Percentiles rank a stretch among this genome's conserved stretches.
phyloP scores from a whole-genome alignment of 805 yeast species.

The Wickerhamiella siamensis region DNA sequence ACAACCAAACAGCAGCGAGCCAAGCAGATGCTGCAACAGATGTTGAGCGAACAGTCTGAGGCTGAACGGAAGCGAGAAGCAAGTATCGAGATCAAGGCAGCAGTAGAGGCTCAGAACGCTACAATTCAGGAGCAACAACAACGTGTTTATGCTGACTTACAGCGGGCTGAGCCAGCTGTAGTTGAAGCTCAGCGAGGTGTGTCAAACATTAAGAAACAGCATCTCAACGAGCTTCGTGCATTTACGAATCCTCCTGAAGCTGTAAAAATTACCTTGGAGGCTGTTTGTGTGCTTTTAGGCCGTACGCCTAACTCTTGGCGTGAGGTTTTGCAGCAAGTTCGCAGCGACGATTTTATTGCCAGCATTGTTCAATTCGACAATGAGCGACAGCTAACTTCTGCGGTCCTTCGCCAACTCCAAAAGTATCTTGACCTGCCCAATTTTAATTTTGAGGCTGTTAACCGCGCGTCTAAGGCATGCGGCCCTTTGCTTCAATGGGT shows the following conservation, averaged over 20 bases:
- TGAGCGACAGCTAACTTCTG: constrained; percentile 39
- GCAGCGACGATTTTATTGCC: constrained; percentile 77
- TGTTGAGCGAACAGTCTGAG: constrained; percentile 77
- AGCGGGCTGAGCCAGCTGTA: constrained; percentile 70
- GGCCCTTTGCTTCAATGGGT: constrained; percentile 89
- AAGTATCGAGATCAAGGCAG: constrained; percentile 58
- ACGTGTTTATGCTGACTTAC: constrained; percentile 49
- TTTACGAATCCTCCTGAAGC: constrained; percentile 86
- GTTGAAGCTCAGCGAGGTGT: constrained; percentile 77
- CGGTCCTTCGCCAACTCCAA: constrained; percentile 39
- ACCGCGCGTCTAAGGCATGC: constrained; percentile 88
- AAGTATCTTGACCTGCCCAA: constrained; percentile 48
- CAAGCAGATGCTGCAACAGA: constrained; percentile 49
- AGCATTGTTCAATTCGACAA: constrained; percentile 65
- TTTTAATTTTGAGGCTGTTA: constrained; percentile 57
- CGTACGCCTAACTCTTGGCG: constrained; percentile 53
- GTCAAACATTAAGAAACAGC: constrained; percentile 84
- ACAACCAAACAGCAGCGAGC: constrained; percentile 53
- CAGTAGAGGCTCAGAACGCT: constrained; percentile 51
- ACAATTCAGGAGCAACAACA: constrained; percentile 41
- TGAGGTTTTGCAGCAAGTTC: constrained; percentile 64
- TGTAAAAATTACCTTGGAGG: constrained; percentile 71
- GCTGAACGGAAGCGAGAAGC: constrained; percentile 85
- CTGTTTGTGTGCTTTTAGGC: constrained; percentile 75
- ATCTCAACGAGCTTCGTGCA: constrained; percentile 74